Conservation (phyloP, 192 early-diverging fungal species). For the Fimicolochytrium jonesii region DNA sequence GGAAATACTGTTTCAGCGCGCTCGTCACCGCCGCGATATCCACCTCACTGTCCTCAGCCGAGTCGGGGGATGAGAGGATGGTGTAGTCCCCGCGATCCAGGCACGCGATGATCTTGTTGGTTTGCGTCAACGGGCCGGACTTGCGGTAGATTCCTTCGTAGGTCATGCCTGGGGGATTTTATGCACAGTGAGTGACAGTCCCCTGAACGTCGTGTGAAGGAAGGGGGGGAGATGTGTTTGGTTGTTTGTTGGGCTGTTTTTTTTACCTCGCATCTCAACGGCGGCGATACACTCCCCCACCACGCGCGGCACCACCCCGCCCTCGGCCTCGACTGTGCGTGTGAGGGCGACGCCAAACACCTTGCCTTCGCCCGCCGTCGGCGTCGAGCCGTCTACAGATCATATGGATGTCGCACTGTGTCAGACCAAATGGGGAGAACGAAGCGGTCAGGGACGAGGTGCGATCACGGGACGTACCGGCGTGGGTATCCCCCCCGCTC, state of each 20-base stretch:
- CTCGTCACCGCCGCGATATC: constrained; percentile 38
- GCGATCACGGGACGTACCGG: no score
- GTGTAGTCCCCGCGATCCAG: constrained; percentile 23
- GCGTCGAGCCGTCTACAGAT: no score
- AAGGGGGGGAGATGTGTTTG: no score
- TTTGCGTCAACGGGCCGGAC: constrained; percentile 34
- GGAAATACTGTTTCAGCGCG: constrained; percentile 34
- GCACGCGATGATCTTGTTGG: constrained; percentile 24
- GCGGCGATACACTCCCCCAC: constrained; percentile 25
- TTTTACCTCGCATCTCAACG: constrained; percentile 31
- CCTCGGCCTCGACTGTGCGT: constrained; percentile 16
- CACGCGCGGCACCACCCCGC: constrained; percentile 25
- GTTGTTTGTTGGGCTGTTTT: no score
- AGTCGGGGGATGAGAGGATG: no score
- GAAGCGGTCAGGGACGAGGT: no score
- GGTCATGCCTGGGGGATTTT: constrained; percentile 20
- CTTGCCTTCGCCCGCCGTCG: background rate
- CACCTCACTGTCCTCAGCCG: background rate
- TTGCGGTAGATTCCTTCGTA: constrained; percentile 40
- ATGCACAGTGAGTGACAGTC: background rate
- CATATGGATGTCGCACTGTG: no score
- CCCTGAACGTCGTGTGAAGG: no score
- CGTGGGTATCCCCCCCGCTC: background rate
- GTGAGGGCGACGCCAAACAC: constrained; percentile 26
- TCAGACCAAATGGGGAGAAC: no score